Conservation (phyloP, 768 basidiomycete species). For the Coprinellus aureogranulatus region DNA sequence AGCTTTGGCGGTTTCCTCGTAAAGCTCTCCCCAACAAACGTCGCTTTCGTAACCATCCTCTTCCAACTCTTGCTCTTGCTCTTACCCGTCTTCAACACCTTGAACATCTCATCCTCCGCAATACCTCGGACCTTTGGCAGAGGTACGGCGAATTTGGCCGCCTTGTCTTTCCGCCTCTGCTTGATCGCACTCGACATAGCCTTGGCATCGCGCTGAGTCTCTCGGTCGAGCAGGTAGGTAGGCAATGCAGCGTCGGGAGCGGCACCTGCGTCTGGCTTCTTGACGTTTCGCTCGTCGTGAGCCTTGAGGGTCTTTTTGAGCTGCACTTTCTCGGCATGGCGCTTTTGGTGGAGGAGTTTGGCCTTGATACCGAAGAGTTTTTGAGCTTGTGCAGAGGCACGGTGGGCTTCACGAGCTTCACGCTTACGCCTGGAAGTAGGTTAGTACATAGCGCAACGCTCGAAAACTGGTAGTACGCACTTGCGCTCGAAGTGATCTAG, state of each 20-base stretch:
- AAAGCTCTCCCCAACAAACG: conserved; percentile 97
- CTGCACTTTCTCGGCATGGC: conserved; percentile 96
- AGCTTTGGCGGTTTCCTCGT: conserved; percentile 98
- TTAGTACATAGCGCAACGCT: conserved; percentile 1
- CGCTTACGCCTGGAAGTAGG: conserved; percentile 64
- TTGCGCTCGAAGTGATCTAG: conserved; percentile 95
- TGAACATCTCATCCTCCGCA: conserved; percentile 99
- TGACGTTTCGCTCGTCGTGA: conserved; percentile 98
- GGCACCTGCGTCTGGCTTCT: conserved; percentile 81
- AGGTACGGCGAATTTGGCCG: conserved; percentile 96
- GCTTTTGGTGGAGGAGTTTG: conserved; percentile 94
- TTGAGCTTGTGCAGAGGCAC: conserved; percentile 80
- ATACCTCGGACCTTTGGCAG: conserved; percentile 96
- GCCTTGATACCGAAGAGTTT: conserved; percentile 96
- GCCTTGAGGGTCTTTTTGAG: conserved; percentile 99
- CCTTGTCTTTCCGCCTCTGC: conserved; percentile 98
- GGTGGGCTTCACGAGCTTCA: conserved; percentile 75
- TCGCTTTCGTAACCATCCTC: conserved; percentile 98
- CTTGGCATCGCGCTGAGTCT: conserved; percentile 98
- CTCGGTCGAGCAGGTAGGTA: conserved; percentile 93
- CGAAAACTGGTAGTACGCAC: conserved; percentile 45
- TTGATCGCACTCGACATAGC: conserved; percentile 94
- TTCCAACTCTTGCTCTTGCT: conserved; percentile 97
- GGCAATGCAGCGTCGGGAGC: conserved; percentile 91
- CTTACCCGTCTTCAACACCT: conserved; percentile 97